A percentile compares a stretch with the other conserved stretches of the same genome.
phyloP scores from a whole-genome alignment of 306 rosid genomes.

The Ammopiptanthus mongolicus region DNA sequence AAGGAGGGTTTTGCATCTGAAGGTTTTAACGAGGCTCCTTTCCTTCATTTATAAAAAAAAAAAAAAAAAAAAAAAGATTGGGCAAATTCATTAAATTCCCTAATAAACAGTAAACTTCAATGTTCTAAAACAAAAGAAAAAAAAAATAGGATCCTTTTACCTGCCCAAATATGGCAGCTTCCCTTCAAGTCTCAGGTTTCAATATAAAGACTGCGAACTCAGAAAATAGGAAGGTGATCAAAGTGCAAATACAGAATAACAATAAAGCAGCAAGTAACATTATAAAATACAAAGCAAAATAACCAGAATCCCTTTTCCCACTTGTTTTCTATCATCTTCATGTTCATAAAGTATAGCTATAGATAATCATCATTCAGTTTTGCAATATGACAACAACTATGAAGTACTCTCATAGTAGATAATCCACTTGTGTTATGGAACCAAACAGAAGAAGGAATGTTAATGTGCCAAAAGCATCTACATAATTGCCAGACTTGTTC shows the following conservation, averaged over 20 bases:
- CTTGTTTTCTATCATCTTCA: background rate
- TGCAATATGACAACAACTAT: background rate
- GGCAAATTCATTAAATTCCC: background rate
- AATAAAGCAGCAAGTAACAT: background rate
- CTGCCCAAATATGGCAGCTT: background rate
- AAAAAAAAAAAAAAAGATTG: no score
- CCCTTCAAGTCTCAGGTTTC: background rate
- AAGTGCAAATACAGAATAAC: background rate
- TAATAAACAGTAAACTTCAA: background rate
- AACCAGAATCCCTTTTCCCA: background rate
- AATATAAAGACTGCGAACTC: background rate
- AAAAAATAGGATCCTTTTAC: background rate
- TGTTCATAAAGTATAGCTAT: background rate
- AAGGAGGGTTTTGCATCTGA: no score
- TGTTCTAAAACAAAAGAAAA: background rate
- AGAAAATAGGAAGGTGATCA: background rate
- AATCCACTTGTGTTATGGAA: background rate
- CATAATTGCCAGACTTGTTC: background rate
- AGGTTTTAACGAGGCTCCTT: no score
- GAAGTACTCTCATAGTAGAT: background rate
- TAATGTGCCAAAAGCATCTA: background rate
- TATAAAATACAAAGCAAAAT: background rate
- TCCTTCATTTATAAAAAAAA: no score
- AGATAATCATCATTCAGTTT: background rate
- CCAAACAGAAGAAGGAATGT: background rate